Conservation (phyloP, 768 basidiomycete species). For the Xerocomellus chrysenteron region DNA sequence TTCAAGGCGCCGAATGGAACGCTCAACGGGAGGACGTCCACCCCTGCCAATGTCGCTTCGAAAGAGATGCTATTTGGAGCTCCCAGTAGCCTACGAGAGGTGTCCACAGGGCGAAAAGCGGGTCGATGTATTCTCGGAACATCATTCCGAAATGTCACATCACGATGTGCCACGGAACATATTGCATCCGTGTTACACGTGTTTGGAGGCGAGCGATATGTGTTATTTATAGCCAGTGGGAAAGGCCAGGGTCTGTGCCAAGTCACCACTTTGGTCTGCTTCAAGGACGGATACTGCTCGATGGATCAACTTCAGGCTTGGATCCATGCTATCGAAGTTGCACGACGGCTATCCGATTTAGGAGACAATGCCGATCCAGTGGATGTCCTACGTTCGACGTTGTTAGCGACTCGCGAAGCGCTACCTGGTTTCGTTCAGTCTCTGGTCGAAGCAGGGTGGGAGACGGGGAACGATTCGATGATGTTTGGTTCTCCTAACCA, state of each 20-base stretch:
- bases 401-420: conserved; percentile 8
- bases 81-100: conserved; percentile 41
- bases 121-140: conserved; percentile 55
- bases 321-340: conserved; percentile 31
- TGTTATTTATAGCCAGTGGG: conserved; percentile 46
- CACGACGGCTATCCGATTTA: conserved; percentile 2
- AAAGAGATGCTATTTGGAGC: conserved; percentile 46
- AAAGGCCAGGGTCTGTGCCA: neutral
- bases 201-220: conserved; percentile 47
- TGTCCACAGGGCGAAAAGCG: conserved; percentile 31
- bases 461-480: conserved; percentile 32
- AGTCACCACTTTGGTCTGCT: conserved; percentile 40
- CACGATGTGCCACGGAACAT: conserved; percentile 11
- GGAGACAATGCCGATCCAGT: neutral
- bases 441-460: conserved; percentile 37
- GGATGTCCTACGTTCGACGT: conserved; percentile 11
- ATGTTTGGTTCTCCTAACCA: conserved; percentile 28
- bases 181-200: conserved; percentile 35
- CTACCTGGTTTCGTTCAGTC: conserved; percentile 22
- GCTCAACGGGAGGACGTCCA: conserved; percentile 14
- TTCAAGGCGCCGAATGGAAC: conserved; percentile 11
- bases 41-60: conserved; percentile 40
- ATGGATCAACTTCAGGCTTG: conserved; percentile 58
- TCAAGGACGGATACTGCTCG: conserved; percentile 49
- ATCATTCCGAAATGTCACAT: conserved; percentile 34